Evolutionary conservation across 768 basidiomycete genomes (phyloP).

Genomic region (Rubroboletus satanas): DNA sequence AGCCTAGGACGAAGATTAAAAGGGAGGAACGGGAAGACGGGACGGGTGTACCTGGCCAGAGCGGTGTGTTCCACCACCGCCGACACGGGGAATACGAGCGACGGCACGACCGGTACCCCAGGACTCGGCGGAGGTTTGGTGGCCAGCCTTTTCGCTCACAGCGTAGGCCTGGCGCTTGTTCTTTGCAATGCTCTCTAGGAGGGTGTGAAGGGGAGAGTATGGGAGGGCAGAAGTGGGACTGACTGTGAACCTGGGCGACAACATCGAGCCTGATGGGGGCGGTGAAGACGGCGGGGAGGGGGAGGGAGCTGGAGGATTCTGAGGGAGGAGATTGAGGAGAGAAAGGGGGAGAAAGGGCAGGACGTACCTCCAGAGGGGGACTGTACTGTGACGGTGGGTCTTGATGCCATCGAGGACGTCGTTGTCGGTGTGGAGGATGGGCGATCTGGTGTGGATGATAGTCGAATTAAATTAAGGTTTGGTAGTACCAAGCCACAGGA

Average conservation of each 20-base stretch:
- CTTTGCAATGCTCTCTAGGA: constrained; percentile 91
- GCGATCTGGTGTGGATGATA: neutral
- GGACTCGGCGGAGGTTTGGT: constrained; percentile 98
- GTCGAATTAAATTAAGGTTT: constrained; percentile 24
- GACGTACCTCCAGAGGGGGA: constrained; percentile 51
- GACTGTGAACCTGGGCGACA: constrained; percentile 98
- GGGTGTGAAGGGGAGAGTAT: neutral
- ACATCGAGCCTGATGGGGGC: constrained; percentile 99
- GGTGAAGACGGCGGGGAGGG: constrained; percentile 93
- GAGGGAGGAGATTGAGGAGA: neutral
- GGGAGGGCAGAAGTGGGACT: constrained; percentile 36
- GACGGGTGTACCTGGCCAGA: constrained; percentile 73
- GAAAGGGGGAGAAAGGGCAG: fast-evolving
- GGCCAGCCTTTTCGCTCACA: constrained; percentile 96
- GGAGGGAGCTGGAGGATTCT: constrained; percentile 87
- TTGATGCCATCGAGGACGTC: constrained; percentile 68
- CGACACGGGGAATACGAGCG: constrained; percentile 99
- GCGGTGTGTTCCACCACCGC: constrained; percentile 97
- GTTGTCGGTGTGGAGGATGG: constrained; percentile 34
- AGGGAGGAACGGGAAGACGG: neutral
- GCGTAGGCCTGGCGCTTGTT: constrained; percentile 97
- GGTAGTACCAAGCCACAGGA: constrained; percentile 26
- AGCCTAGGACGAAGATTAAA: constrained; percentile 48
- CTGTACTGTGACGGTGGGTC: constrained; percentile 87
- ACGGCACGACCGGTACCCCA: constrained; percentile 99